Evolutionary conservation across 495 filamentous ascomycete genomes (phyloP), one percentile per base, ranked within the genome.

Genomic region (Barbatosphaeria neglecta): DNA sequence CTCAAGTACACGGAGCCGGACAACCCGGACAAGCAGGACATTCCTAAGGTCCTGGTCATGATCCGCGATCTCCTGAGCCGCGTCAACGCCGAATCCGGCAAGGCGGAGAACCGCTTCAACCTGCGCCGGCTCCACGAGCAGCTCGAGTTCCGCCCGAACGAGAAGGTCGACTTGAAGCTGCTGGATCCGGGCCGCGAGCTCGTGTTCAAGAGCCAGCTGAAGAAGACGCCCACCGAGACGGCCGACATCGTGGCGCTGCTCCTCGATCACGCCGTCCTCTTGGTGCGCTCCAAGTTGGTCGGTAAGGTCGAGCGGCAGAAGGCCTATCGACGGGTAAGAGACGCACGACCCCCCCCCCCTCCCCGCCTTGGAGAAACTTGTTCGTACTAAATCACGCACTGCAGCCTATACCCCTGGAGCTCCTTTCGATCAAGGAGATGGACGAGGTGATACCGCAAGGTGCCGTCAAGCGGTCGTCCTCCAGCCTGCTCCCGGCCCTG

Each of bases 31-130:
- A 89, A 83, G 63, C 72, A 85, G 47, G 90, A 96, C 61, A 83
- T 99, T 51, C 92, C 92, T 1, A 84, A 84, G 55, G 92, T 90
- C 10, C 76, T 95, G 52, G 75, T 67, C 39, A 71, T 83, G 60
- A 95, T 99, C 63, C 82, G 89, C 47, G 86, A 90, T 46, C 83
- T 93, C 54, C 65, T 99, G 42, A 81, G 78, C 17, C 78, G 83
- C 50, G 93, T 99, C 55, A 99, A 99, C 61, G 72, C 81, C 10
- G 93, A 96, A 62, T 93, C 87, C 55, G 93, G 93, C 52, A 95
- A 92, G 65, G 87, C 92, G 2, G 93, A 99, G 66, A 99, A 99
- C 56, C 85, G 90, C 43, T 97, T 95, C 70, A 97, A 97, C 62
- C 70, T 99, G 33, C 85, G 89, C 60, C 84, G 86, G 53, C 73